These are phyloP conservation scores for Mortierella sp. DNA, from an alignment of 371 early-diverging fungal species.

Conservation along the genomic window DNA sequence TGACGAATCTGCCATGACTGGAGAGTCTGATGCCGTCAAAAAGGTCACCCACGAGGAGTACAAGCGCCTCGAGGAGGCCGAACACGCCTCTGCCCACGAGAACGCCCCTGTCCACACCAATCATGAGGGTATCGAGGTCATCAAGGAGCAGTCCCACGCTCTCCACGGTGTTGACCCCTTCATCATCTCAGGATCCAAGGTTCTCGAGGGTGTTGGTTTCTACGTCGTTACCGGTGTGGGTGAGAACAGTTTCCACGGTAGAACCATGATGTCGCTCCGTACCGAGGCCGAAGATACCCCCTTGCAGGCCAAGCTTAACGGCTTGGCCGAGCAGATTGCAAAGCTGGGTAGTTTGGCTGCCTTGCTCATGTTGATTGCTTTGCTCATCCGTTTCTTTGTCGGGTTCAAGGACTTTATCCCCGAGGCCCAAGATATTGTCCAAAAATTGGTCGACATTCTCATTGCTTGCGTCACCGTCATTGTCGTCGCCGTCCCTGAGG, in stretches of 20 bases:
- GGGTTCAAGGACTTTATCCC: constrained; percentile 62
- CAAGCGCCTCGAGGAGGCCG: constrained; percentile 54
- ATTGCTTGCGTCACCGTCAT: constrained; percentile 81
- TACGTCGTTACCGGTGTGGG: constrained; percentile 82
- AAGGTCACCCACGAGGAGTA: constrained; percentile 62
- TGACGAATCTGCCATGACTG: constrained; percentile 95
- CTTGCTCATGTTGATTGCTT: constrained; percentile 74
- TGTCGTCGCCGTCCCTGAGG: constrained; percentile 89
- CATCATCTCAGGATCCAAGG: constrained; percentile 81
- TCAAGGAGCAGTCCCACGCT: constrained; percentile 35
- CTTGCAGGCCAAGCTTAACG: constrained; percentile 77
- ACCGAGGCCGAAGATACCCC: constrained; percentile 75
- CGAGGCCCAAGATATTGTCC: constrained; percentile 53
- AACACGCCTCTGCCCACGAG: constrained; percentile 58
- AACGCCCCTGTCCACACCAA: constrained; percentile 16
- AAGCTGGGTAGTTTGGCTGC: constrained; percentile 79
- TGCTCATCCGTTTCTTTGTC: constrained; percentile 76
- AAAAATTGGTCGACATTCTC: constrained; percentile 70
- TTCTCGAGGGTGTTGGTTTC: constrained; percentile 83
- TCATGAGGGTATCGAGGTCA: constrained; percentile 43
- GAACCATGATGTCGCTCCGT: constrained; percentile 81
- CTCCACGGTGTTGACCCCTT: constrained; percentile 71
- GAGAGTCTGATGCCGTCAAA: constrained; percentile 92
- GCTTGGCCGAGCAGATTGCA: constrained; percentile 79
- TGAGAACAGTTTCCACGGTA: constrained; percentile 80